Conservation (phyloP, 306 rosid species). For the Quercus rubra region DNA sequence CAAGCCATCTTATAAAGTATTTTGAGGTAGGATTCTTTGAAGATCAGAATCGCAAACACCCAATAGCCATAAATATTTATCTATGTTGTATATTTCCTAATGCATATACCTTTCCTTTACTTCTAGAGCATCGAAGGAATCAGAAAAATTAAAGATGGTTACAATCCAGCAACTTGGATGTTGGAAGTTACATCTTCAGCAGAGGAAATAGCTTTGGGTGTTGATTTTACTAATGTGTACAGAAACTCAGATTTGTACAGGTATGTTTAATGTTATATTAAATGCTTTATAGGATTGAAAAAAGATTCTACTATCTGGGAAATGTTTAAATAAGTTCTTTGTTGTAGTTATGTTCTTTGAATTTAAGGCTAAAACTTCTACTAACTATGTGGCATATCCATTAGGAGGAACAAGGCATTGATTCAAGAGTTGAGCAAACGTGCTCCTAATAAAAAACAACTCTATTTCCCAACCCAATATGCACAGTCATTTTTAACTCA, state of each 20-base stretch:
- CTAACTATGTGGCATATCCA: neutral
- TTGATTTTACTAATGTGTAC: slow-evolving; percentile 37
- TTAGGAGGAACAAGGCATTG: slow-evolving; percentile 40
- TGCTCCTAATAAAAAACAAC: slow-evolving; percentile 25
- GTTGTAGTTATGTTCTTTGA: neutral
- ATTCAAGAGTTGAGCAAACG: slow-evolving; percentile 35
- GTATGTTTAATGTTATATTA: slow-evolving; percentile 7
- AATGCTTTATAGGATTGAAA: neutral
- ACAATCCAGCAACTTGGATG: slow-evolving; percentile 61
- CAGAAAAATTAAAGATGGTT: slow-evolving; percentile 29
- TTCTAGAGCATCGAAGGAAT: slow-evolving; percentile 38
- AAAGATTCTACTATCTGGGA: neutral
- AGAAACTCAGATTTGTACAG: slow-evolving; percentile 38
- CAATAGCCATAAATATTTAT: neutral
- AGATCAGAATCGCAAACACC: neutral
- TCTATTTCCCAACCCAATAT: slow-evolving; percentile 29
- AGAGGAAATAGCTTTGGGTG: slow-evolving; percentile 36
- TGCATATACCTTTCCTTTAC: neutral
- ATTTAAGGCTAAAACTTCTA: neutral
- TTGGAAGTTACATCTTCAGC: slow-evolving; percentile 43
- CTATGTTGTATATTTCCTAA: neutral
- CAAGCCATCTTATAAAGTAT: slow-evolving; percentile 33
- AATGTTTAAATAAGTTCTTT: neutral
- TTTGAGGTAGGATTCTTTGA: slow-evolving; percentile 31
- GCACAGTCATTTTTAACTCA: slow-evolving; percentile 33